A percentile compares a stretch with the other conserved stretches of the same genome.
Evolutionary conservation across 2,329 filamentous ascomycete species (phyloP).

Genomic region (Penicillium sp.): DNA sequence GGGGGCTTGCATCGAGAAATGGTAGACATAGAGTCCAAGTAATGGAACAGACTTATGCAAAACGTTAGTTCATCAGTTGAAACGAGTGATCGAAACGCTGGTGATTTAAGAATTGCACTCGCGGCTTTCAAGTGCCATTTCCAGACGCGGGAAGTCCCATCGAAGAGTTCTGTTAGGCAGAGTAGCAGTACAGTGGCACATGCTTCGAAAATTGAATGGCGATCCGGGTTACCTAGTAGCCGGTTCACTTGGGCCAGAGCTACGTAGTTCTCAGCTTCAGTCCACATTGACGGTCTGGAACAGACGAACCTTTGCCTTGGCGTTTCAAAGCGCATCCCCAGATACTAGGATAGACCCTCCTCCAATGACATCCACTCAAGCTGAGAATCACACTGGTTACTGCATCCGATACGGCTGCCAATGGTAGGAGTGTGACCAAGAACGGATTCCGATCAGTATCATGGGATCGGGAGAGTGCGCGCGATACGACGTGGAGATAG

Average conservation of each 20-base stretch:
- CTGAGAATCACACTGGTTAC: slow-evolving; percentile 33
- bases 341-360: slow-evolving; percentile 31
- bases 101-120: slow-evolving; percentile 42
- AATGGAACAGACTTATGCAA: slow-evolving; percentile 46
- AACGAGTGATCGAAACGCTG: slow-evolving; percentile 32
- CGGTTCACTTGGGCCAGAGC: slow-evolving; percentile 29
- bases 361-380: slow-evolving; percentile 35
- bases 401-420: slow-evolving; percentile 30
- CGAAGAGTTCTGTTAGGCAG: slow-evolving; percentile 50
- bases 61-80: slow-evolving; percentile 37
- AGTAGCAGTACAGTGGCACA: slow-evolving; percentile 48
- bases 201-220: slow-evolving; percentile 43
- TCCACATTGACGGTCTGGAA: too few relatives aligned
- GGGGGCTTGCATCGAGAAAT: slow-evolving; percentile 36
- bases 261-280: slow-evolving; percentile 2
- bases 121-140: slow-evolving; percentile 50
- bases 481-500: slow-evolving; percentile 32
- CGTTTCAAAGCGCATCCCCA: slow-evolving; percentile 30
- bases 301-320: slow-evolving; percentile 28
- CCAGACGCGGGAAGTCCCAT: slow-evolving; percentile 49
- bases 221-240: slow-evolving; percentile 22
- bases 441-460: slow-evolving; percentile 30
- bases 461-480: slow-evolving; percentile 28
- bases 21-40: slow-evolving; percentile 36
- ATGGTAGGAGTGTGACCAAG: slow-evolving; percentile 28